A percentile compares a stretch with the other conserved stretches of the same genome.
These are phyloP conservation scores for Botrytis fragariae DNA, from an alignment of 2,329 filamentous ascomycete species.

Conservation along the genomic window DNA sequence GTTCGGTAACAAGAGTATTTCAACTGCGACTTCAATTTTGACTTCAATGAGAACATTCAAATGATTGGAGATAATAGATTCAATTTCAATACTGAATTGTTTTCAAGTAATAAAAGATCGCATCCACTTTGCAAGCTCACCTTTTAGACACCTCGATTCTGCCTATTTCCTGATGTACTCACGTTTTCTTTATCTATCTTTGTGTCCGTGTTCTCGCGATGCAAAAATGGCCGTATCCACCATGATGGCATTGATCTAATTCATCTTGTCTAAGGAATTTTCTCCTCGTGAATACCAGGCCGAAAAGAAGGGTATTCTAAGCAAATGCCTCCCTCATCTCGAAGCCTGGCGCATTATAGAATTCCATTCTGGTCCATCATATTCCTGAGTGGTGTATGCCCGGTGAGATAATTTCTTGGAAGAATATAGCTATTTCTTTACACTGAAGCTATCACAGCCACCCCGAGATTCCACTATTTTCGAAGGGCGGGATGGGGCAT, in stretches of 20 bases:
- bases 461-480: neutral
- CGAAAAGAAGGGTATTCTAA: neutral
- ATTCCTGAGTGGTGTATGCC: neutral
- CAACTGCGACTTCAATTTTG: neutral
- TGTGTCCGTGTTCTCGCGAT: neutral
- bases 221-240: neutral
- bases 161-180: neutral
- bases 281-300: neutral
- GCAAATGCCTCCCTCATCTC: neutral
- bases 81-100: neutral
- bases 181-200: neutral
- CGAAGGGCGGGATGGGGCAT: neutral
- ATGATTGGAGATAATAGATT: neutral
- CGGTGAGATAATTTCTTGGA: neutral
- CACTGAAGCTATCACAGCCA: constrained; percentile 2
- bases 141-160: neutral
- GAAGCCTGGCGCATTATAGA: neutral
- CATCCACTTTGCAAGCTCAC: neutral
- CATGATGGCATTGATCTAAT: neutral
- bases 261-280: neutral
- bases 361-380: neutral
- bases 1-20: neutral
- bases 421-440: neutral
- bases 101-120: neutral
- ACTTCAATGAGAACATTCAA: neutral